These are phyloP conservation scores for Vachellia pachyceras DNA, from an alignment of 306 rosid genomes.

Conservation along the genomic window DNA sequence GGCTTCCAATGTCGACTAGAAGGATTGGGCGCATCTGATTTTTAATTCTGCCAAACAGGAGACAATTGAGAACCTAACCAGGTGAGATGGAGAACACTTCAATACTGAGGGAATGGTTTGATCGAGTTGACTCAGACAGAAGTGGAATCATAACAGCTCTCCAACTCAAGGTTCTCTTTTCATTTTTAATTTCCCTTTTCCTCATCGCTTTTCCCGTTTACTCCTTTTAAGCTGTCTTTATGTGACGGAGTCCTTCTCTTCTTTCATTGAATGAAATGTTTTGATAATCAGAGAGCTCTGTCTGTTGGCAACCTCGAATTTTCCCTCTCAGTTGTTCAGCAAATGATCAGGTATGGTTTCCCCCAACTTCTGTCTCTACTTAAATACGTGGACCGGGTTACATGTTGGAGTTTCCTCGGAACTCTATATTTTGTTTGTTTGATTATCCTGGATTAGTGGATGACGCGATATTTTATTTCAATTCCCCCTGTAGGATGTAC, in stretches of 20 bases:
- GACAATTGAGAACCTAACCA: slow-evolving; percentile 11
- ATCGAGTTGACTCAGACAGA: slow-evolving; percentile 75
- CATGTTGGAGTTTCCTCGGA: neutral
- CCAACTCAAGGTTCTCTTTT: slow-evolving; percentile 72
- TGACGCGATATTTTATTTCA: neutral
- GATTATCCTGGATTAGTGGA: neutral
- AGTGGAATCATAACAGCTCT: slow-evolving; percentile 67
- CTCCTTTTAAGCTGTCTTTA: neutral
- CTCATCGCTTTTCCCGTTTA: neutral
- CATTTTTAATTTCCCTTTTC: neutral
- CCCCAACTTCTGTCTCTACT: neutral
- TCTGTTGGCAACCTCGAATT: slow-evolving; percentile 85
- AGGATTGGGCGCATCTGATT: neutral
- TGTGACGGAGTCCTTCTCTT: neutral
- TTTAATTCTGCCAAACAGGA: neutral
- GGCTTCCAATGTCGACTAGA: neutral
- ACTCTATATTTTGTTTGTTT: slow-evolving; percentile 12
- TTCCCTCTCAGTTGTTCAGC: slow-evolving; percentile 78
- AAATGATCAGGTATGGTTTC: slow-evolving; percentile 75
- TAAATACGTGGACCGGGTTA: neutral
- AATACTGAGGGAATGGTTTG: slow-evolving; percentile 77
- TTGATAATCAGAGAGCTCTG: slow-evolving; percentile 63
- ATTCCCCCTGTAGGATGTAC: slow-evolving; percentile 61
- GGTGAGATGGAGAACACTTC: slow-evolving; percentile 57
- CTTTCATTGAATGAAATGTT: neutral